Percentiles rank a stretch among this genome's conserved stretches.
Conservation (phyloP, 164 flowering plant genomes). For the Litsea cubeba region DNA sequence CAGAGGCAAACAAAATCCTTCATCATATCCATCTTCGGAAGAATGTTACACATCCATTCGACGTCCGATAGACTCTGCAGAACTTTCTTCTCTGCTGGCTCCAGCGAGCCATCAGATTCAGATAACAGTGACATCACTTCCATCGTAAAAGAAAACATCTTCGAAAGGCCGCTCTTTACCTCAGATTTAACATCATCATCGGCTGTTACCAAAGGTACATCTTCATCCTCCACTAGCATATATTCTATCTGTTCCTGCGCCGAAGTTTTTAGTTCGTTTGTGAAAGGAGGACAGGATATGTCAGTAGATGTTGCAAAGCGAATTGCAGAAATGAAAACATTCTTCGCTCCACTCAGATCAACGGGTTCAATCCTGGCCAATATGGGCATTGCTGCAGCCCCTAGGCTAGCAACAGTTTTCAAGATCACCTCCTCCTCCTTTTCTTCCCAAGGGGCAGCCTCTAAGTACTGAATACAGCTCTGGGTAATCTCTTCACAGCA, state of each 20-base stretch:
- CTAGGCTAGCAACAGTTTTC: slow-evolving; percentile 35
- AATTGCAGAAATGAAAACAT: slow-evolving; percentile 69
- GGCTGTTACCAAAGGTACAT: slow-evolving; percentile 42
- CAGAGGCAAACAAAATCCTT: slow-evolving; percentile 69
- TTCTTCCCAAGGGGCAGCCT: slow-evolving; percentile 63
- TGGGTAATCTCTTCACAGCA: slow-evolving; percentile 42
- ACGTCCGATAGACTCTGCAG: slow-evolving; percentile 48
- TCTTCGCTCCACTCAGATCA: slow-evolving; percentile 46
- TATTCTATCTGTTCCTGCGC: slow-evolving; percentile 91
- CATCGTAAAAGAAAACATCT: slow-evolving; percentile 39
- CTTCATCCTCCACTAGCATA: slow-evolving; percentile 85
- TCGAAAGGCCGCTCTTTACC: slow-evolving; percentile 44
- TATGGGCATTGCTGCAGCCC: slow-evolving; percentile 53
- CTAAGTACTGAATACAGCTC: slow-evolving; percentile 50
- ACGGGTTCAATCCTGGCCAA: slow-evolving; percentile 51
- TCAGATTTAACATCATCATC: slow-evolving; percentile 70
- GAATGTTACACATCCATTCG: slow-evolving; percentile 70
- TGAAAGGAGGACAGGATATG: slow-evolving; percentile 46
- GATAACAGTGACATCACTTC: slow-evolving; percentile 38
- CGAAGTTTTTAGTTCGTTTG: slow-evolving; percentile 60
- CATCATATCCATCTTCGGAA: slow-evolving; percentile 72
- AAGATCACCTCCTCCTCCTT: slow-evolving; percentile 54
- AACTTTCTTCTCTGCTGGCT: slow-evolving; percentile 30
- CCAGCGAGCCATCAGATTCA: slow-evolving; percentile 21
- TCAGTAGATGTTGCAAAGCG: slow-evolving; percentile 59